Percentiles rank a stretch among this genome's conserved stretches.
Evolutionary conservation across 305 asterid genomes (phyloP).

Genomic region (Rubia balearica): DNA sequence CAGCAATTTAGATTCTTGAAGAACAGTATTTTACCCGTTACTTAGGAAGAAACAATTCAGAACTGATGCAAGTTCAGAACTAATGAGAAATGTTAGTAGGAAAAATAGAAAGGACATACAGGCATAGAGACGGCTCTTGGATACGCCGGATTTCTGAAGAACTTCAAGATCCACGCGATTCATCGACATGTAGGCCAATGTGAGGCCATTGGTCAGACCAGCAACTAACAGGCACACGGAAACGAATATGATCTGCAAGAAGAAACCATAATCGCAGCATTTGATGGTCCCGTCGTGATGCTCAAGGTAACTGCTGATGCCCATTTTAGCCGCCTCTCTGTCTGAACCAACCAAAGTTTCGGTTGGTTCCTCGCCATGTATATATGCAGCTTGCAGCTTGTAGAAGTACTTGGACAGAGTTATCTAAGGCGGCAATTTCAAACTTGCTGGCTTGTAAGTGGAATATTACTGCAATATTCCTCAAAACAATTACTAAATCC

Average conservation of each 20-base stretch:
- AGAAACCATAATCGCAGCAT: slow-evolving; percentile 55
- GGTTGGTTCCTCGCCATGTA: not conserved
- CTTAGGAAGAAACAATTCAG: too few relatives aligned
- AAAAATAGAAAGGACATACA: slow-evolving; percentile 27
- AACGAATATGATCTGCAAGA: slow-evolving; percentile 43
- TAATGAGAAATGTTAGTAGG: not conserved
- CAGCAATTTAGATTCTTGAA: not conserved
- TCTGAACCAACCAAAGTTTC: not conserved
- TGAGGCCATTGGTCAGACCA: slow-evolving; percentile 80
- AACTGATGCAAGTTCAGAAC: not conserved
- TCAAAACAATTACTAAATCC: slow-evolving; percentile 1
- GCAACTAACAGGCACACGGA: slow-evolving; percentile 45
- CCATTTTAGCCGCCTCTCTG: not conserved
- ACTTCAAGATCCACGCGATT: slow-evolving; percentile 87
- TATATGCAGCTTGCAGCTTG: not conserved
- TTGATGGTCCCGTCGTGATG: slow-evolving; percentile 19
- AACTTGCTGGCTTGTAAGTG: not conserved
- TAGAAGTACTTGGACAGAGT: not conserved
- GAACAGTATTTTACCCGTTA: not conserved
- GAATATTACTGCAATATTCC: slow-evolving; percentile 1
- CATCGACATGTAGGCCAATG: slow-evolving; percentile 84
- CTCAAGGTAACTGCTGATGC: slow-evolving; percentile 1
- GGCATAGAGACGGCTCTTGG: slow-evolving; percentile 50
- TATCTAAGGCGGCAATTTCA: slow-evolving; percentile 1
- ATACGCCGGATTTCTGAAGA: slow-evolving; percentile 68